Conservation (phyloP, 495 filamentous ascomycete genomes). For the Physcia stellaris region DNA sequence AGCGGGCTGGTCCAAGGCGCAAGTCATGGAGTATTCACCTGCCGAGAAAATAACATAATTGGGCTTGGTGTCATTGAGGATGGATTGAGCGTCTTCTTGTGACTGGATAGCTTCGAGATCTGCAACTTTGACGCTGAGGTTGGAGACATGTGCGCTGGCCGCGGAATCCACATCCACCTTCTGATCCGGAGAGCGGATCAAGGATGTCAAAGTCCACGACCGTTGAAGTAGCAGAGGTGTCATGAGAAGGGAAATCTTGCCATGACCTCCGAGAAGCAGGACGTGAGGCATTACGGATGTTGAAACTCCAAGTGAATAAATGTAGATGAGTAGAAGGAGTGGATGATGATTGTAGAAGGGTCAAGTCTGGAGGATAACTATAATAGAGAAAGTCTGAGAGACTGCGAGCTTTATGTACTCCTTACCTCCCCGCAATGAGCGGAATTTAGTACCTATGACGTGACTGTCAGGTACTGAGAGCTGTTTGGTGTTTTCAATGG, state of each 20-base stretch:
- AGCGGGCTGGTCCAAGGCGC: not conserved
- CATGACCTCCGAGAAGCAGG: constrained; percentile 69
- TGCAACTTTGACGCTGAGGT: constrained; percentile 45
- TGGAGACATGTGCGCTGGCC: constrained; percentile 38
- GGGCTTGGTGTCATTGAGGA: constrained; percentile 44
- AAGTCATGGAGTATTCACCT: constrained; percentile 31
- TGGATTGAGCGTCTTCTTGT: constrained; percentile 42
- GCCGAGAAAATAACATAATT: constrained; percentile 74
- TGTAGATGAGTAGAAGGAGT: no score
- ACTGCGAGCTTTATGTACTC: no score
- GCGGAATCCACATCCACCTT: constrained; percentile 46
- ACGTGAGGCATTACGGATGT: no score
- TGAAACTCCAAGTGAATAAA: no score
- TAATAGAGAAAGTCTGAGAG: no score
- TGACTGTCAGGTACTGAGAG: no score
- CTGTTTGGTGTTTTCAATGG: no score
- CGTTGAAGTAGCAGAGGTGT: constrained; percentile 61
- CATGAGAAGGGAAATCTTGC: constrained; percentile 62
- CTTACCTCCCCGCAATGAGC: no score
- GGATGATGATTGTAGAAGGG: no score
- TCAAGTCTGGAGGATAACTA: no score
- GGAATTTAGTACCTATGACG: no score
- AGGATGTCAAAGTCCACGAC: constrained; percentile 61
- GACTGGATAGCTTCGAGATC: constrained; percentile 58
- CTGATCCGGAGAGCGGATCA: constrained; percentile 61